These are phyloP conservation scores for Geotrichum australiense DNA, from an alignment of 1,139 yeast species.

Conservation along the genomic window DNA sequence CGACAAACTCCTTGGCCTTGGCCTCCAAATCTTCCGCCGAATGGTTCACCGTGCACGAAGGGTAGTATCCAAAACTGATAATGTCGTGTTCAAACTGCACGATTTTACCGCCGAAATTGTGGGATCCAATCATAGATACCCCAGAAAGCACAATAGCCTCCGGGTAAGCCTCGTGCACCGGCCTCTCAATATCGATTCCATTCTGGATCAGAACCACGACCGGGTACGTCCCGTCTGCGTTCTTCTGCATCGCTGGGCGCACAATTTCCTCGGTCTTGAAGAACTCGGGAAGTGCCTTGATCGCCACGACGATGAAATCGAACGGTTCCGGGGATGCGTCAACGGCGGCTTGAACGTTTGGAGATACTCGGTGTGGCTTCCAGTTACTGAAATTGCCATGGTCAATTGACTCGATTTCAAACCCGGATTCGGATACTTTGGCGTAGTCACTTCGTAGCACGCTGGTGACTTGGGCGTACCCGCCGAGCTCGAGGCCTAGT, in stretches of 20 bases:
- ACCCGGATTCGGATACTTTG: conserved; percentile 46
- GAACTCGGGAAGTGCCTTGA: conserved; percentile 70
- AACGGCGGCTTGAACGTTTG: conserved; percentile 42
- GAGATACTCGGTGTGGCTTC: conserved; percentile 41
- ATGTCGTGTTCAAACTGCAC: conserved; percentile 46
- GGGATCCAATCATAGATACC: conserved; percentile 61
- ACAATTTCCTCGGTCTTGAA: conserved; percentile 53
- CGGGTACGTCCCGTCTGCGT: conserved; percentile 35
- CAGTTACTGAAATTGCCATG: conserved; percentile 51
- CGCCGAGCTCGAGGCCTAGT: conserved; percentile 45
- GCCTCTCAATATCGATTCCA: conserved; percentile 66
- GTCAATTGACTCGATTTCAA: conserved; percentile 51
- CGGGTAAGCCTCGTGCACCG: conserved; percentile 53
- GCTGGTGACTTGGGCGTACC: conserved; percentile 49
- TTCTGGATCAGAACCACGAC: conserved; percentile 62
- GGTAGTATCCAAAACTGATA: conserved; percentile 50
- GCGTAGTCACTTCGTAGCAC: conserved; percentile 64
- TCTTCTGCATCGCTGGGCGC: conserved; percentile 42
- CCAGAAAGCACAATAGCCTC: conserved; percentile 56
- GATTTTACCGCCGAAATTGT: conserved; percentile 48
- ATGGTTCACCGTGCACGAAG: conserved; percentile 20
- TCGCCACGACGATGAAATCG: conserved; percentile 61
- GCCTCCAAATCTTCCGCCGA: conserved; percentile 31
- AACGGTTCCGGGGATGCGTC: conserved; percentile 37
- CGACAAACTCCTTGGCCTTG: conserved; percentile 41